Evolutionary conservation across 2,329 filamentous ascomycete species (phyloP).

Genomic region (Macrophomina tecta): DNA sequence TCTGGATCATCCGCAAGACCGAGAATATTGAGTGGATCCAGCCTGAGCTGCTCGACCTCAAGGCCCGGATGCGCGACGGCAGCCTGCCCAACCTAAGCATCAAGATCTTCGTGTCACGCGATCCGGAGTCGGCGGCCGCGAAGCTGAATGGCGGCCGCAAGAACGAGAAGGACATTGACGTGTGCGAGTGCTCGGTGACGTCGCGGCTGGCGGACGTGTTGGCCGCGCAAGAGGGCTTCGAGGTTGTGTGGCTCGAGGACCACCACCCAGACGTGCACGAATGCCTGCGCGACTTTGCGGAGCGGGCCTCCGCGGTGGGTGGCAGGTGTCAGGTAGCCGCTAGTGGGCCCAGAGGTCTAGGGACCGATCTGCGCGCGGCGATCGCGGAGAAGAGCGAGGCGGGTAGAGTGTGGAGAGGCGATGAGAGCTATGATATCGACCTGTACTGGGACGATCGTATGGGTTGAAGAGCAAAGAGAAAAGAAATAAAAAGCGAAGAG

Average conservation of each 20-base stretch:
- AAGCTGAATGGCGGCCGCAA: background rate
- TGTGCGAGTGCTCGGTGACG: conserved; percentile 2
- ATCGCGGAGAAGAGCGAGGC: conserved; percentile 41
- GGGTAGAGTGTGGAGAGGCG: conserved; percentile 42
- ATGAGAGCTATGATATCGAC: conserved; percentile 39
- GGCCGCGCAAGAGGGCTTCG: conserved; percentile 30
- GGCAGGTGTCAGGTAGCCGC: conserved; percentile 40
- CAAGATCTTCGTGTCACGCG: conserved; percentile 24
- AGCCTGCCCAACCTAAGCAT: conserved; percentile 11
- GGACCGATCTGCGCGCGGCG: conserved; percentile 41
- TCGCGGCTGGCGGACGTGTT: conserved; percentile 21
- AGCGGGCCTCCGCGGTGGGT: conserved; percentile 34
- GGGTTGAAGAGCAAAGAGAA: conserved; percentile 29
- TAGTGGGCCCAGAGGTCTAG: conserved; percentile 41
- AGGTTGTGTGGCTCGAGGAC: conserved; percentile 35
- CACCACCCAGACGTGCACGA: conserved; percentile 33
- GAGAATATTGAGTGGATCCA: conserved; percentile 44
- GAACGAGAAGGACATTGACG: conserved; percentile 12
- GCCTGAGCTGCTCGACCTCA: conserved; percentile 39
- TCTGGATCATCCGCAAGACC: conserved; percentile 44
- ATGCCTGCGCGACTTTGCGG: conserved; percentile 38
- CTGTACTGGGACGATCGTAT: conserved; percentile 42
- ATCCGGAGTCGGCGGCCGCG: conserved; percentile 2
- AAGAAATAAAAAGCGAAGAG: background rate
- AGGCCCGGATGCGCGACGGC: conserved; percentile 29